These are phyloP conservation scores for Drechslerella stenobrocha DNA, from an alignment of 2,329 filamentous ascomycete species.

Conservation along the genomic window DNA sequence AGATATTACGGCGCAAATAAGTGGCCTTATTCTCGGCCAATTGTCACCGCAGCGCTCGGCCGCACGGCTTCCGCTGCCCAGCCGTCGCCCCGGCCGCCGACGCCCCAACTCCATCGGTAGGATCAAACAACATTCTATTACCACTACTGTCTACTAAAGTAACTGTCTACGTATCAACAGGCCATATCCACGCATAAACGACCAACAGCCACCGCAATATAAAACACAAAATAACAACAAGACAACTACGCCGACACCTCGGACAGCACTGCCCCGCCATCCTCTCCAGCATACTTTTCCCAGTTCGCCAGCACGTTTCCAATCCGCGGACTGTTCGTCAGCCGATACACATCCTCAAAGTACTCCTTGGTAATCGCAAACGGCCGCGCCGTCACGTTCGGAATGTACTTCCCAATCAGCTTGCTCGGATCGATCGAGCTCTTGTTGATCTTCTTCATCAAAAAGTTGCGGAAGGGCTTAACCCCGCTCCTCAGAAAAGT, in stretches of 20 bases:
- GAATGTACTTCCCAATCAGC: conserved; percentile 97
- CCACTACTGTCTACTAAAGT: no score
- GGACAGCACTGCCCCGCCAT: conserved; percentile 55
- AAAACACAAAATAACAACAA: no score
- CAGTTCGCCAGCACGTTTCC: conserved; percentile 82
- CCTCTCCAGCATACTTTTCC: conserved; percentile 65
- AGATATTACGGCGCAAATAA: no score
- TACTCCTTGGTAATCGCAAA: conserved; percentile 98
- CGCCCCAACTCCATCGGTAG: no score
- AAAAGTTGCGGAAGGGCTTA: conserved; percentile 97
- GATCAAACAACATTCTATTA: no score
- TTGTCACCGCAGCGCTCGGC: no score
- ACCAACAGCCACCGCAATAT: no score
- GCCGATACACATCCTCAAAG: conserved; percentile 95
- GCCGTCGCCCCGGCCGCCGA: no score
- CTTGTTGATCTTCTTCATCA: conserved; percentile 99
- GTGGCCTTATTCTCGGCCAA: no score
- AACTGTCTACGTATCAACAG: no score
- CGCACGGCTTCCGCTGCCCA: no score
- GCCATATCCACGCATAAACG: no score
- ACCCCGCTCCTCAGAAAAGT: conserved; percentile 97
- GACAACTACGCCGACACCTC: conserved; percentile 13
- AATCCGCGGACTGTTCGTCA: conserved; percentile 83
- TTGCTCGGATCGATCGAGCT: conserved; percentile 97
- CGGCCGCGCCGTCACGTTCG: conserved; percentile 93